A percentile compares a stretch with the other conserved stretches of the same genome.
Conservation (phyloP, 306 rosid genomes). For the Glycine soja region DNA sequence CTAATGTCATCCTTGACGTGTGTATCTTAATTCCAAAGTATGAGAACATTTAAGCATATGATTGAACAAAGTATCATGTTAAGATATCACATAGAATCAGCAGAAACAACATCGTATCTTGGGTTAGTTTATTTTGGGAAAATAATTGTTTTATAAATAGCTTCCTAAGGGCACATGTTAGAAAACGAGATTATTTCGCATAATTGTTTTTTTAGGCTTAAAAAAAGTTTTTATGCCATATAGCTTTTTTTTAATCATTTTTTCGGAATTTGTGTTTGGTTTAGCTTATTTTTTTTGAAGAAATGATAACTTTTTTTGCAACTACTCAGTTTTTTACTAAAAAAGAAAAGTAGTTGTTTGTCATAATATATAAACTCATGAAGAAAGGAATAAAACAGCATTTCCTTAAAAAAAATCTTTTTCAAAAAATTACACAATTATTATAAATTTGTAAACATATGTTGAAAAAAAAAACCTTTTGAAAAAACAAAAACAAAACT, state of each 20-base stretch:
- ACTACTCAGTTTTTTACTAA: not conserved
- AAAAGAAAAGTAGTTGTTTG: not conserved
- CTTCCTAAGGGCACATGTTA: not conserved
- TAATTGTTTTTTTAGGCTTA: not conserved
- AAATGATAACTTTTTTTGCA: not conserved
- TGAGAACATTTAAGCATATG: constrained; percentile 18
- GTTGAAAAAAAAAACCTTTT: not conserved
- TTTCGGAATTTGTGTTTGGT: not conserved
- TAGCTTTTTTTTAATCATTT: not conserved
- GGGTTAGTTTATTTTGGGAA: not conserved
- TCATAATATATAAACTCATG: not conserved
- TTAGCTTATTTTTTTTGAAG: not conserved
- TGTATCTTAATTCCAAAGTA: constrained; percentile 70
- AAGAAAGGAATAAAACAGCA: not conserved
- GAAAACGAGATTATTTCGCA: not conserved
- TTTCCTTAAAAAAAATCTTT: not conserved
- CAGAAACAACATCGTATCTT: constrained; percentile 17
- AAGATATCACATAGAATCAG: constrained; percentile 24
- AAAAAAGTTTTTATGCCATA: not conserved
- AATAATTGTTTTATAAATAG: not conserved
- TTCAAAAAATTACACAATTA: not conserved
- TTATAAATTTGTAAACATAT: not conserved
- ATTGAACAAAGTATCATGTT: constrained; percentile 23
- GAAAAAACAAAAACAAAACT: not conserved
- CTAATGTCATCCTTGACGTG: constrained; percentile 97